These are phyloP conservation scores for Mycena galopus DNA, from an alignment of 768 basidiomycete genomes.

Conservation along the genomic window DNA sequence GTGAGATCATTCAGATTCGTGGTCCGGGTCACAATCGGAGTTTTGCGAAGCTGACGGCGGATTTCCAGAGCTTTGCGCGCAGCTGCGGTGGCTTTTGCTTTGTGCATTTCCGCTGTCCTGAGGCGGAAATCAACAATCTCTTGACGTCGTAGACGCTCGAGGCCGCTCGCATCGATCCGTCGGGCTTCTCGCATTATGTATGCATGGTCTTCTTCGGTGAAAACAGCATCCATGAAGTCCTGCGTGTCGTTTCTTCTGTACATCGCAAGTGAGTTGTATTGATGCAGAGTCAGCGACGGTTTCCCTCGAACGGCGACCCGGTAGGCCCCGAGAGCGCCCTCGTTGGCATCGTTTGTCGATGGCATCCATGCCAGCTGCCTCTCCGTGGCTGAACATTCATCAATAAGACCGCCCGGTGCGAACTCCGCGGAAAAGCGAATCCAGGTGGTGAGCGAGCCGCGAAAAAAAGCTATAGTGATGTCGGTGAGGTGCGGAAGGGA, in stretches of 20 bases:
- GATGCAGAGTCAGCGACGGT: neutral
- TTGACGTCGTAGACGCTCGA: neutral
- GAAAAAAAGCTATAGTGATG: constrained; percentile 19
- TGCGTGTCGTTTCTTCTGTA: constrained; percentile 1
- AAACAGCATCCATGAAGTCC: constrained; percentile 1
- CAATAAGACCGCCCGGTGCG: constrained; percentile 45
- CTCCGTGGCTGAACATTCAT: constrained; percentile 38
- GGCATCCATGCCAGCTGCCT: neutral
- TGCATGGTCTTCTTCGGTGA: neutral
- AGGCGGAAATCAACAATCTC: neutral
- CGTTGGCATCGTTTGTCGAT: neutral
- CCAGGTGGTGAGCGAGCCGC: constrained; percentile 39
- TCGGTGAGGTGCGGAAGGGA: constrained; percentile 12
- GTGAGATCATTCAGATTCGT: neutral
- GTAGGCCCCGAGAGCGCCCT: constrained; percentile 2
- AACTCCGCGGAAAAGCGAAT: neutral
- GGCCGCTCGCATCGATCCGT: neutral
- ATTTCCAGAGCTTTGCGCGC: neutral
- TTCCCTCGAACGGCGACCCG: constrained; percentile 19
- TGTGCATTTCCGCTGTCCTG: neutral
- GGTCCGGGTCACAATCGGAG: no score
- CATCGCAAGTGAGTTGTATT: constrained; percentile 1
- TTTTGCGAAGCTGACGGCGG: neutral
- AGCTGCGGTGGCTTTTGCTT: neutral
- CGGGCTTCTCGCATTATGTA: constrained; percentile 3